Evolutionary conservation across 495 filamentous ascomycete genomes (phyloP).

Genomic region (Annulohypoxylon moriforme): DNA sequence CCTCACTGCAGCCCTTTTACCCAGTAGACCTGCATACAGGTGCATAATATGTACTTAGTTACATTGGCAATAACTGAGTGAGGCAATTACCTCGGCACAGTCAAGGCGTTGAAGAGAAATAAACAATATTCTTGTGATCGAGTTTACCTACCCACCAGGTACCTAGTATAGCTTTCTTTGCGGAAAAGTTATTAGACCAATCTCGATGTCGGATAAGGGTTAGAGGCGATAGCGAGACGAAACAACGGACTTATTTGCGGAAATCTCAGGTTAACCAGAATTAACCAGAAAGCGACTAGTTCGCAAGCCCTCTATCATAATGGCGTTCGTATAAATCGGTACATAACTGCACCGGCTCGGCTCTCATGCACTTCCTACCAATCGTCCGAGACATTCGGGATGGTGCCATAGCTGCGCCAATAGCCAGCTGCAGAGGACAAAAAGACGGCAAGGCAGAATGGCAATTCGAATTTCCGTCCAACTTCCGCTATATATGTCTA

Average conservation of each 20-base stretch:
- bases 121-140: background rate
- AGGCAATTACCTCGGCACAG: constrained; percentile 11
- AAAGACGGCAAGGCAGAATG: constrained; percentile 20
- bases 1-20: constrained; percentile 4
- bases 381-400: constrained; percentile 28
- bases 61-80: background rate
- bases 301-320: background rate
- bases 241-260: constrained; percentile 1
- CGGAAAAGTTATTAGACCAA: background rate
- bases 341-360: constrained; percentile 11
- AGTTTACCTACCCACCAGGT: too few relatives aligned
- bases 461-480: constrained; percentile 4
- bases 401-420: constrained; percentile 8
- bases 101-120: background rate
- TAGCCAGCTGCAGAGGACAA: background rate
- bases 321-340: background rate
- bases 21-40: constrained; percentile 8
- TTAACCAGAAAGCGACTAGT: background rate
- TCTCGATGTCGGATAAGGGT: background rate
- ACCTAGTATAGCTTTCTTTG: background rate
- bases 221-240: background rate
- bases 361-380: constrained; percentile 11
- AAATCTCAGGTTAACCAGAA: background rate
- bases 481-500: background rate
- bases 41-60: constrained; percentile 20